Evolutionary conservation across 2,329 filamentous ascomycete genomes (phyloP).

Genomic region (Colletotrichum cordylinicola): DNA sequence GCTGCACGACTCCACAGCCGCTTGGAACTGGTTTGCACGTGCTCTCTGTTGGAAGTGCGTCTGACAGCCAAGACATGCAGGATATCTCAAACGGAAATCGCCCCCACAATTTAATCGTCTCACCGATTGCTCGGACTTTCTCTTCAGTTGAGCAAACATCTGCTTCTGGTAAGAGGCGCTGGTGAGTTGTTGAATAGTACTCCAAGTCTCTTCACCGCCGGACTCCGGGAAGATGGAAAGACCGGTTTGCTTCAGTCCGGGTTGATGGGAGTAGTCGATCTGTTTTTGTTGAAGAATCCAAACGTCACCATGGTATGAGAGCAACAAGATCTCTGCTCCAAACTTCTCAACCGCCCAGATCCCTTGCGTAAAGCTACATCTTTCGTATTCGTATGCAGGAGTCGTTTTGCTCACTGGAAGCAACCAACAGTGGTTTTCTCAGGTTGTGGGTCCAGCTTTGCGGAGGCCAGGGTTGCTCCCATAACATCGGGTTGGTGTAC

Average conservation of each 20-base stretch:
- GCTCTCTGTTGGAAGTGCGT: not conserved
- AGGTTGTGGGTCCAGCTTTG: not conserved
- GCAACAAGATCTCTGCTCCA: not conserved
- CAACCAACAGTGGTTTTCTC: not conserved
- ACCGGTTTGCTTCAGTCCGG: not conserved
- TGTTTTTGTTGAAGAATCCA: not conserved
- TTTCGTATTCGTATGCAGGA: not conserved
- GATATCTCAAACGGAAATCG: not conserved
- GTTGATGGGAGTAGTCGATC: not conserved
- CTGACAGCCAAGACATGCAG: not conserved
- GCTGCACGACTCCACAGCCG: not conserved
- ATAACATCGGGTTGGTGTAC: not conserved
- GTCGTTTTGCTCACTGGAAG: not conserved
- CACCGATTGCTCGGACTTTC: not conserved
- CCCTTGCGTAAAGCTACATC: not conserved
- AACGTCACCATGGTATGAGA: not conserved
- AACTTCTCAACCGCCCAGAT: not conserved
- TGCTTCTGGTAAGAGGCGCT: not conserved
- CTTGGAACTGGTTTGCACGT: not conserved
- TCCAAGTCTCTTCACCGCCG: not conserved
- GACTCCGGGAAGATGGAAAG: not conserved
- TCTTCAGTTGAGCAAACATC: not conserved
- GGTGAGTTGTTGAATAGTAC: not conserved
- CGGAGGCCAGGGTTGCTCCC: not conserved
- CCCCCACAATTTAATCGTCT: not conserved